Percentiles rank a stretch among this genome's conserved stretches.
phyloP scores from a whole-genome alignment of 441 rosid species.

The Gossypium gossypioides region DNA sequence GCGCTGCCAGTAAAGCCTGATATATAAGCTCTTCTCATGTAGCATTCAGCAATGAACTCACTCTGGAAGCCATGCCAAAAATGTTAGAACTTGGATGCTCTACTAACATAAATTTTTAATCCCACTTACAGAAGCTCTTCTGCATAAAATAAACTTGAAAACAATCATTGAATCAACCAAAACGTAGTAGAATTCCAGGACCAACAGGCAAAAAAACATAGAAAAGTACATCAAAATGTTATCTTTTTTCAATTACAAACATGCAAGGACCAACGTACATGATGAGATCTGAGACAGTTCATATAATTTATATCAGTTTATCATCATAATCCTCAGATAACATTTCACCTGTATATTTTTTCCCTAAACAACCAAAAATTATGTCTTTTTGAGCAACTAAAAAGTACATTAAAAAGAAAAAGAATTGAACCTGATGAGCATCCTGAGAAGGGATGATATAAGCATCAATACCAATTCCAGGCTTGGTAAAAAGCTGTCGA shows the following conservation, averaged over 20 bases:
- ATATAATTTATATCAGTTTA: not conserved
- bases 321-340: not conserved
- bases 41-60: constrained; percentile 92
- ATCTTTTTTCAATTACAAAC: not conserved
- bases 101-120: not conserved
- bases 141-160: not conserved
- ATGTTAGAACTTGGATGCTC: not conserved
- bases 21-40: constrained; percentile 65
- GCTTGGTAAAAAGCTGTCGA: constrained; percentile 51
- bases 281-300: not conserved
- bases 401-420: not conserved
- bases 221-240: not conserved
- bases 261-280: not conserved
- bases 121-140: not conserved
- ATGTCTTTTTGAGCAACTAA: not conserved
- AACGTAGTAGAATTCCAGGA: not conserved
- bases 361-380: not conserved
- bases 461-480: constrained; percentile 74
- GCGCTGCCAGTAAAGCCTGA: constrained; percentile 96
- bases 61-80: constrained; percentile 41
- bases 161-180: not conserved
- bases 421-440: constrained; percentile 69
- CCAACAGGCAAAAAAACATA: not conserved
- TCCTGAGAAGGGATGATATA: constrained; percentile 91
- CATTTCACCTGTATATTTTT: not conserved